phyloP scores from a whole-genome alignment of 345 rosid genomes.

The Dovyalis caffra region DNA sequence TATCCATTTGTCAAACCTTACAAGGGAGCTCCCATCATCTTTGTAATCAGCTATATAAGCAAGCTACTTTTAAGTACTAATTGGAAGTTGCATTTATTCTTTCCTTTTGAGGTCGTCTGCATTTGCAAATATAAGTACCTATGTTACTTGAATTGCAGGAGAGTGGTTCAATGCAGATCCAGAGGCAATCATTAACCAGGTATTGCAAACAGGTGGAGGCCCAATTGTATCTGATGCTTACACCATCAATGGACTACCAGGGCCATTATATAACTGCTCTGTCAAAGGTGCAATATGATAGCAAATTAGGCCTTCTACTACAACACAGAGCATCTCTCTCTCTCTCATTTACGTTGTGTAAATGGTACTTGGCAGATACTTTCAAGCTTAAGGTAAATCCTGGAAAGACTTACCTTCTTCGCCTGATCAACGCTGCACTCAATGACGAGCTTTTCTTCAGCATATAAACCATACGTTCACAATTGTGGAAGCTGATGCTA shows the following conservation, averaged over 20 bases:
- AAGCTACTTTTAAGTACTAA: background rate
- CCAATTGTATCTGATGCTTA: constrained; percentile 3
- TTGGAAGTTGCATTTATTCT: background rate
- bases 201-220: background rate
- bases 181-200: background rate
- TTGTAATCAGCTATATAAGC: background rate
- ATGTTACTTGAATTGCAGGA: background rate
- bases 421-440: background rate
- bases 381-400: constrained; percentile 1
- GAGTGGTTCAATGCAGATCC: constrained; percentile 5
- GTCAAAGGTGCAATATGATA: background rate
- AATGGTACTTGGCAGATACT: background rate
- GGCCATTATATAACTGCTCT: constrained; percentile 6
- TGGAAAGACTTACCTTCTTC: background rate
- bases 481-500: background rate
- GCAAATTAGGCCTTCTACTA: too few relatives aligned
- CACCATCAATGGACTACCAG: constrained; percentile 2
- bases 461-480: background rate
- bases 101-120: too few relatives aligned
- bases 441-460: background rate
- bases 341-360: too few relatives aligned
- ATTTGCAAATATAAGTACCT: background rate
- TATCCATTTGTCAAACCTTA: constrained; percentile 1
- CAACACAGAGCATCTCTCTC: too few relatives aligned
- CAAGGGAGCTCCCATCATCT: background rate